phyloP scores from a whole-genome alignment of 768 basidiomycete genomes.

The Galerina marginata region DNA sequence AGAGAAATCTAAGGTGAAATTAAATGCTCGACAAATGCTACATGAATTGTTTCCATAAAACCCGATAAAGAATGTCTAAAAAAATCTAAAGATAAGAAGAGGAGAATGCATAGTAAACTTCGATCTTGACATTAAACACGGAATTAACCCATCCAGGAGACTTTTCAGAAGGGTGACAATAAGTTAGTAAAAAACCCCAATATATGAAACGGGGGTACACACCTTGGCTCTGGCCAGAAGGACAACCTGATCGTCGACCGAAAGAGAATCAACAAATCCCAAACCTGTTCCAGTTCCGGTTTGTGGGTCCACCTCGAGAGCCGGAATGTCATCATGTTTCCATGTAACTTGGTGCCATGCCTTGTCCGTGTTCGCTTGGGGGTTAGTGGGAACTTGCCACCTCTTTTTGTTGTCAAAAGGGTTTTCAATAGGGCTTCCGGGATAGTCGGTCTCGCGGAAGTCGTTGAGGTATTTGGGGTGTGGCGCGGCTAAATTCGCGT shows the following conservation, averaged over 20 bases:
- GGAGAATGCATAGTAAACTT: conserved; percentile 26
- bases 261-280: conserved; percentile 23
- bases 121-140: conserved; percentile 31
- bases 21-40: background rate
- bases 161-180: conserved; percentile 11
- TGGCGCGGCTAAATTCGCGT: conserved; percentile 18
- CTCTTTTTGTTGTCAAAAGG: conserved; percentile 22
- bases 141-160: conserved; percentile 28
- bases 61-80: background rate
- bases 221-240: conserved; percentile 29
- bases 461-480: conserved; percentile 26
- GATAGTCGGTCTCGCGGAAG: conserved; percentile 13
- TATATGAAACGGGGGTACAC: background rate
- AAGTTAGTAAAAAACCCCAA: background rate
- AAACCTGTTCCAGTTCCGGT: conserved; percentile 9
- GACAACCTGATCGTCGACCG: conserved; percentile 28
- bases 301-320: background rate
- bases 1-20: background rate
- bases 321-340: conserved; percentile 6
- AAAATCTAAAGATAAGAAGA: conserved; percentile 20
- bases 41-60: background rate
- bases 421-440: conserved; percentile 14
- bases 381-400: conserved; percentile 25
- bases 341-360: conserved; percentile 23
- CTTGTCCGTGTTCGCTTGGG: conserved; percentile 4